These are phyloP conservation scores for Postia placenta DNA, from an alignment of 768 basidiomycete species.

Conservation along the genomic window DNA sequence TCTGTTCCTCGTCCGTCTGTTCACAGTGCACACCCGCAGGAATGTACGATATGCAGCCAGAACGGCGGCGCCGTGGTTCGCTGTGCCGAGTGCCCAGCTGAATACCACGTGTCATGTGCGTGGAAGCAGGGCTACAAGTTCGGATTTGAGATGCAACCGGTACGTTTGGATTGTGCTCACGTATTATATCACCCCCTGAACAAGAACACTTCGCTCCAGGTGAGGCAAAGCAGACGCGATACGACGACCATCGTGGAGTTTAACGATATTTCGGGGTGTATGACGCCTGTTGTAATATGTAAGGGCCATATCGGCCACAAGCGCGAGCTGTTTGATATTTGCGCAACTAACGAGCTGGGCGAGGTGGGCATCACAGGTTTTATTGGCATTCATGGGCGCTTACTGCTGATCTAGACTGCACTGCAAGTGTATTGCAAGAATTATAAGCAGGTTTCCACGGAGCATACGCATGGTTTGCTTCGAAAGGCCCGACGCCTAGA, in stretches of 20 bases:
- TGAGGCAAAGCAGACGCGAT: conserved; percentile 73
- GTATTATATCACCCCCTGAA: background rate
- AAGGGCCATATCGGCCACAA: conserved; percentile 61
- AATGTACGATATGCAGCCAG: conserved; percentile 69
- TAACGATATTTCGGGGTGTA: conserved; percentile 71
- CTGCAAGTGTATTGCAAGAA: conserved; percentile 81
- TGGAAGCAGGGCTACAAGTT: conserved; percentile 82
- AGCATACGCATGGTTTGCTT: conserved; percentile 76
- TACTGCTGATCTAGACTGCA: conserved; percentile 68
- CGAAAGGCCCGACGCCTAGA: conserved; percentile 89
- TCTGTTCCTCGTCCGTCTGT: background rate
- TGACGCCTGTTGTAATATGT: conserved; percentile 75
- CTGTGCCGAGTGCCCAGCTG: conserved; percentile 75
- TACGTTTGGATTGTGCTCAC: conserved; percentile 29
- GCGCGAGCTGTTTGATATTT: conserved; percentile 73
- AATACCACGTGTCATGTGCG: conserved; percentile 88
- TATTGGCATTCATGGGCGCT: background rate
- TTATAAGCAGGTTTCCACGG: conserved; percentile 74
- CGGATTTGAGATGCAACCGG: conserved; percentile 88
- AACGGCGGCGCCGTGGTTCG: conserved; percentile 73
- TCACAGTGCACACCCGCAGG: conserved; percentile 36
- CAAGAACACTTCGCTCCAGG: conserved; percentile 40
- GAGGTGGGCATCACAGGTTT: conserved; percentile 43
- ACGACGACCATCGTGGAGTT: conserved; percentile 61
- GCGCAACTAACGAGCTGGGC: conserved; percentile 76